Evolutionary conservation across 768 basidiomycete species (phyloP).

Genomic region (Lentinula boryana): DNA sequence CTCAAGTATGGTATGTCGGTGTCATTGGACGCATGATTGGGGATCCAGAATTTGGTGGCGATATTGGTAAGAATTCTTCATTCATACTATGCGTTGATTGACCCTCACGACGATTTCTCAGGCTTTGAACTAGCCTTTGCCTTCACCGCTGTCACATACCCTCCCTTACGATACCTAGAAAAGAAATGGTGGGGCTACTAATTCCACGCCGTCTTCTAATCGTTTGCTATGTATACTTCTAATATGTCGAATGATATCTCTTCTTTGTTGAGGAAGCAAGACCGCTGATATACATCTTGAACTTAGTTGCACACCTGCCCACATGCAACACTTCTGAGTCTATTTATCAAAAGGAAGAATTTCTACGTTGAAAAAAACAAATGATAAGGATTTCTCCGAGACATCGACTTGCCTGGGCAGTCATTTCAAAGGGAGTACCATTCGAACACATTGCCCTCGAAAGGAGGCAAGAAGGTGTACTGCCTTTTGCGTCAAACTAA

Average conservation of each 20-base stretch:
- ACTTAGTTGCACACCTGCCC: too few species aligned
- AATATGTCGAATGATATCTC: background rate
- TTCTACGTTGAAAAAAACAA: too few species aligned
- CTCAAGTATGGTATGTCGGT: conserved; percentile 22
- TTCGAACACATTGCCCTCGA: too few species aligned
- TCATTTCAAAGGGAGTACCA: too few species aligned
- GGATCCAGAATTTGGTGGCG: conserved; percentile 4
- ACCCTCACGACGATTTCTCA: background rate
- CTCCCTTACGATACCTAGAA: conserved; percentile 3
- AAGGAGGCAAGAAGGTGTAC: too few species aligned
- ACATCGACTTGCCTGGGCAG: too few species aligned
- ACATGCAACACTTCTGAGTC: too few species aligned
- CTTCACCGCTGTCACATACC: conserved; percentile 4
- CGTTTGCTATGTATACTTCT: background rate
- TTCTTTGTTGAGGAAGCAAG: background rate
- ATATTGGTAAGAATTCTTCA: background rate
- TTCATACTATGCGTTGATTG: background rate
- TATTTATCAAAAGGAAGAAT: too few species aligned
- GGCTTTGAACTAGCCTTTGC: background rate
- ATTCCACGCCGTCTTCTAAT: background rate
- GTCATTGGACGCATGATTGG: conserved; percentile 15
- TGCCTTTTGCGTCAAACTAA: too few species aligned
- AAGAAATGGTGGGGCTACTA: conserved; percentile 5
- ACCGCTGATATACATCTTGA: too few species aligned
- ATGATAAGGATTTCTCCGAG: too few species aligned